Conservation (phyloP, 495 filamentous ascomycete species). For the Bacidia gigantensis region DNA sequence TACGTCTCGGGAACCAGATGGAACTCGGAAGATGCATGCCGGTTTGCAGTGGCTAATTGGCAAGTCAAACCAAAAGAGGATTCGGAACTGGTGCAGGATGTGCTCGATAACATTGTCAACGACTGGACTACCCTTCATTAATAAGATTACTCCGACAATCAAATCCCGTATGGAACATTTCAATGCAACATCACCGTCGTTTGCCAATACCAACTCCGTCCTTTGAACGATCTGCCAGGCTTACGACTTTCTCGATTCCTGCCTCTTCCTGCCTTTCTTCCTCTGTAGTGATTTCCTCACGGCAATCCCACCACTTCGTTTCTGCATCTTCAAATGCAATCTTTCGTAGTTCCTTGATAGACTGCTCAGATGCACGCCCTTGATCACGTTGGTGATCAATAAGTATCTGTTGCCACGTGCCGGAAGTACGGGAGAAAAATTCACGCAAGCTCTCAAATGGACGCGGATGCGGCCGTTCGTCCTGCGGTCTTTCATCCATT, state of each 20-base stretch:
- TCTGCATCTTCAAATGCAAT: conserved; percentile 79
- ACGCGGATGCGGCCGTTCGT: conserved; percentile 41
- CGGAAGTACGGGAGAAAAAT: conserved; percentile 79
- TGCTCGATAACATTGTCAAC: conserved; percentile 26
- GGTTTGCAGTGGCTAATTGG: conserved; percentile 80
- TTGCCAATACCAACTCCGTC: conserved; percentile 43
- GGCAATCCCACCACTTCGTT: conserved; percentile 96
- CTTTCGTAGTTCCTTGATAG: conserved; percentile 84
- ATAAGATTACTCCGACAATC: background rate
- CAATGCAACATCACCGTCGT: conserved; percentile 33
- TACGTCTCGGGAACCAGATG: conserved; percentile 74
- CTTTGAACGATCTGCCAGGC: conserved; percentile 54
- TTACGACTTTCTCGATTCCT: conserved; percentile 90
- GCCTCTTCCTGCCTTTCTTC: conserved; percentile 96
- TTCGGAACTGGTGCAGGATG: conserved; percentile 33
- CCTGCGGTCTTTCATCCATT: conserved; percentile 40
- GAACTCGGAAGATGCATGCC: conserved; percentile 57
- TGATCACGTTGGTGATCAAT: conserved; percentile 53
- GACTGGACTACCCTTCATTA: background rate
- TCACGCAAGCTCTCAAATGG: conserved; percentile 87
- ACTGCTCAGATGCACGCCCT: conserved; percentile 37
- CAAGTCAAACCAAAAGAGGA: conserved; percentile 45
- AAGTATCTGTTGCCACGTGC: conserved; percentile 76
- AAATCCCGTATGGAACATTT: background rate
- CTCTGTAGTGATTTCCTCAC: conserved; percentile 82